Percentiles rank a stretch among this genome's conserved stretches.
These are phyloP conservation scores for Colletotrichum tropicicola DNA, from an alignment of 2,329 filamentous ascomycete genomes.

Conservation along the genomic window DNA sequence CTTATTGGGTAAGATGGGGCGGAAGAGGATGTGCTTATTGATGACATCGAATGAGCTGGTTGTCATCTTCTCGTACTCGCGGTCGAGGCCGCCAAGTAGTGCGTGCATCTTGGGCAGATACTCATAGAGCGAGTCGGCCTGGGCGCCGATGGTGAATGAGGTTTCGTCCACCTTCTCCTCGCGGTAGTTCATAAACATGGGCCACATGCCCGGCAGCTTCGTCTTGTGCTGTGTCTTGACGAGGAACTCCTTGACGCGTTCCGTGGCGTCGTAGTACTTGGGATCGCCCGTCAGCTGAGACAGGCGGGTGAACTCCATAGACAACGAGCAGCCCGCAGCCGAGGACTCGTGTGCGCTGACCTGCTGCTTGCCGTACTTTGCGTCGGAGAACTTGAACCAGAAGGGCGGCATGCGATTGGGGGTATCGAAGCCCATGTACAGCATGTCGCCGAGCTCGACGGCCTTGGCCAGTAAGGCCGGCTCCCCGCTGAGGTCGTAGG, in stretches of 20 bases:
- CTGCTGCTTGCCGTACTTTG: constrained; percentile 46
- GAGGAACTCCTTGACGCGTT: constrained; percentile 76
- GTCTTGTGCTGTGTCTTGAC: constrained; percentile 72
- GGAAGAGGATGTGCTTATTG: constrained; percentile 71
- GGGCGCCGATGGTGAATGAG: constrained; percentile 54
- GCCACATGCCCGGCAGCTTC: constrained; percentile 78
- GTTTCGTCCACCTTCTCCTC: constrained; percentile 53
- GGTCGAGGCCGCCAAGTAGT: constrained; percentile 72
- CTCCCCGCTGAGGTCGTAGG: constrained; percentile 61
- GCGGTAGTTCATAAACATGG: constrained; percentile 69
- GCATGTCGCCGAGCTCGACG: constrained; percentile 61
- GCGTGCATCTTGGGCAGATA: constrained; percentile 67
- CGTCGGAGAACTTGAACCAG: constrained; percentile 53
- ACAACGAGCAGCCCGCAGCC: constrained; percentile 70
- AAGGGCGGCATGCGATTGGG: constrained; percentile 61
- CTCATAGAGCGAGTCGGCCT: constrained; percentile 63
- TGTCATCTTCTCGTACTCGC: constrained; percentile 73
- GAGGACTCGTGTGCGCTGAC: constrained; percentile 48
- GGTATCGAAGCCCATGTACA: constrained; percentile 63
- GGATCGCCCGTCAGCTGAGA: constrained; percentile 76
- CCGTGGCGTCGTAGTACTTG: constrained; percentile 81
- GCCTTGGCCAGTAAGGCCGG: constrained; percentile 58
- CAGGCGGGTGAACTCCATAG: constrained; percentile 78
- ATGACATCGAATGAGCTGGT: constrained; percentile 68
- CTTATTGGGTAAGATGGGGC: constrained; percentile 69